Evolutionary conservation across 768 basidiomycete species (phyloP).

Genomic region (Udeniomyces megalosporus): DNA sequence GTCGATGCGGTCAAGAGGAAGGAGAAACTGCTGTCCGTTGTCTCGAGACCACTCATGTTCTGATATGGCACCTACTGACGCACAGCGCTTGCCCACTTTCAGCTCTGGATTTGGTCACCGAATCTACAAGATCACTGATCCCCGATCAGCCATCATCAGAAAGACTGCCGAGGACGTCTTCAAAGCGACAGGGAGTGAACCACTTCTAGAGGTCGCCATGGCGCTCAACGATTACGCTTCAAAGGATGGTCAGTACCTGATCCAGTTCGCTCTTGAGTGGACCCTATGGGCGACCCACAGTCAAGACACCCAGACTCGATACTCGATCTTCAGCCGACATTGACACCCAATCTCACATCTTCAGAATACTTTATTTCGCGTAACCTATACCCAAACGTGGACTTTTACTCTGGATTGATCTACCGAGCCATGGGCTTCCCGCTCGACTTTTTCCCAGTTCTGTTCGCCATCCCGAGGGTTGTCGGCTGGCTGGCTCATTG

Average conservation of each 20-base stretch:
- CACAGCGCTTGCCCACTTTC: neutral
- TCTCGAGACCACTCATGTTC: no score
- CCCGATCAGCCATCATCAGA: slow-evolving; percentile 59
- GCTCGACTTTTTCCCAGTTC: slow-evolving; percentile 54
- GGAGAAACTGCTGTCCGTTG: slow-evolving; percentile 52
- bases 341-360: neutral
- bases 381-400: slow-evolving; percentile 73
- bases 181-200: slow-evolving; percentile 69
- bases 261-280: no score
- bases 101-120: slow-evolving; percentile 24
- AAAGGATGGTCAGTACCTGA: slow-evolving; percentile 55
- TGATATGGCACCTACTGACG: neutral
- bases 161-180: slow-evolving; percentile 87
- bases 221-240: slow-evolving; percentile 72
- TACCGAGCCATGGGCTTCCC: slow-evolving; percentile 46
- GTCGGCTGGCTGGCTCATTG: slow-evolving; percentile 89
- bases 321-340: no score
- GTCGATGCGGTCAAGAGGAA: slow-evolving; percentile 73
- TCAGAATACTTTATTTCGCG: slow-evolving; percentile 64
- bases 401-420: slow-evolving; percentile 51
- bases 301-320: no score
- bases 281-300: no score
- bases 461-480: slow-evolving; percentile 81
- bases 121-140: slow-evolving; percentile 72
- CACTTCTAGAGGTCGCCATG: slow-evolving; percentile 75